Conservation (phyloP, 805 yeast genomes). For the Metschnikowia proteae region DNA sequence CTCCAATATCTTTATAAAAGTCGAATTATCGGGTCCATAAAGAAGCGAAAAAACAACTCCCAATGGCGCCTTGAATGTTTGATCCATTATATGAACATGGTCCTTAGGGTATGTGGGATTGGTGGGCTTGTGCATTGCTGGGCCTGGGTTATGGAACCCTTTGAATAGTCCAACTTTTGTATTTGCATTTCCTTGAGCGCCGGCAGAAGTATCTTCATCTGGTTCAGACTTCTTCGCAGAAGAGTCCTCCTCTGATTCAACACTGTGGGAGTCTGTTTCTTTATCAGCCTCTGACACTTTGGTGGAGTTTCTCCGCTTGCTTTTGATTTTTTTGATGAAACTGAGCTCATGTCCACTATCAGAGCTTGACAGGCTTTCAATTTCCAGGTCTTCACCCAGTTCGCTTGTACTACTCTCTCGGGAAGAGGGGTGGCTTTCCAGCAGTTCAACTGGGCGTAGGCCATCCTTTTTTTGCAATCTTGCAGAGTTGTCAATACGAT, state of each 20-base stretch:
- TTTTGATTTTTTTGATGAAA: constrained; percentile 9
- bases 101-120: constrained; percentile 34
- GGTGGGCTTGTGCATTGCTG: constrained; percentile 60
- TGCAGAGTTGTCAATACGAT: constrained; percentile 5
- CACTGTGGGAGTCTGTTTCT: background rate
- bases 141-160: constrained; percentile 51
- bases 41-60: constrained; percentile 69
- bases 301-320: constrained; percentile 1
- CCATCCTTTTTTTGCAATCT: constrained; percentile 1
- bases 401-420: constrained; percentile 13
- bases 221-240: background rate
- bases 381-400: constrained; percentile 21
- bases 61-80: constrained; percentile 62
- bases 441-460: background rate
- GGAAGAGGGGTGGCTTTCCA: constrained; percentile 2
- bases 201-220: background rate
- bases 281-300: constrained; percentile 1
- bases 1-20: constrained; percentile 37
- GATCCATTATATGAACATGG: constrained; percentile 47
- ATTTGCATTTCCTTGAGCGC: background rate
- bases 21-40: constrained; percentile 56
- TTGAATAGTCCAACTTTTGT: constrained; percentile 4
- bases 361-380: constrained; percentile 13
- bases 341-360: constrained; percentile 20
- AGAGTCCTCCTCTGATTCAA: background rate